A percentile compares a stretch with the other conserved stretches of the same genome.
Conservation (phyloP, 2,329 filamentous ascomycete species). For the Claviceps sp. region DNA sequence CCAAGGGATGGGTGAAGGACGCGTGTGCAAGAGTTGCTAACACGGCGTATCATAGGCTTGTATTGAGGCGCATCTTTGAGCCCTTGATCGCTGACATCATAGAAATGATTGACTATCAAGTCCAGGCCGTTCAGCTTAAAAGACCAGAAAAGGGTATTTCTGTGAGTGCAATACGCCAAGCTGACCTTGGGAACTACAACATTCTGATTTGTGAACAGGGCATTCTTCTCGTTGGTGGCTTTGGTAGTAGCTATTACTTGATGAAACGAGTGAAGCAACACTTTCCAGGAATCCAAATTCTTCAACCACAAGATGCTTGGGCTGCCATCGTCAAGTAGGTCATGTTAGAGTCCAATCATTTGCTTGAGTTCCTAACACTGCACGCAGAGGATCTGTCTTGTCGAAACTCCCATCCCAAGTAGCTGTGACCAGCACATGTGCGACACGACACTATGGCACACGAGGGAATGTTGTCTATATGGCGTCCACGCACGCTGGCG, state of each 20-base stretch:
- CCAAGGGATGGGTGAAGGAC: neutral
- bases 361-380: neutral
- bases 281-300: constrained; percentile 1
- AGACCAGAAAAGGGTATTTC: neutral
- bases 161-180: neutral
- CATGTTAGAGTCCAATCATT: neutral
- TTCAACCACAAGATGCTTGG: constrained; percentile 4
- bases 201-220: neutral
- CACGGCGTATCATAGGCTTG: neutral
- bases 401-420: neutral
- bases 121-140: constrained; percentile 2
- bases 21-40: neutral
- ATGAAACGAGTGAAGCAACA: neutral
- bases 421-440: neutral
- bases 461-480: accelerated
- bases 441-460: constrained; percentile 2
- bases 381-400: neutral
- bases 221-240: constrained; percentile 4
- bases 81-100: constrained; percentile 12
- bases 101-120: constrained; percentile 7
- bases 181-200: neutral
- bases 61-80: constrained; percentile 8
- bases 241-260: constrained; percentile 4
- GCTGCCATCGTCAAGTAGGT: constrained; percentile 5
- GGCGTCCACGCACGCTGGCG: neutral